These are phyloP conservation scores for Wickerhamomyces canadensis DNA, from an alignment of 805 yeast genomes.

Conservation along the genomic window DNA sequence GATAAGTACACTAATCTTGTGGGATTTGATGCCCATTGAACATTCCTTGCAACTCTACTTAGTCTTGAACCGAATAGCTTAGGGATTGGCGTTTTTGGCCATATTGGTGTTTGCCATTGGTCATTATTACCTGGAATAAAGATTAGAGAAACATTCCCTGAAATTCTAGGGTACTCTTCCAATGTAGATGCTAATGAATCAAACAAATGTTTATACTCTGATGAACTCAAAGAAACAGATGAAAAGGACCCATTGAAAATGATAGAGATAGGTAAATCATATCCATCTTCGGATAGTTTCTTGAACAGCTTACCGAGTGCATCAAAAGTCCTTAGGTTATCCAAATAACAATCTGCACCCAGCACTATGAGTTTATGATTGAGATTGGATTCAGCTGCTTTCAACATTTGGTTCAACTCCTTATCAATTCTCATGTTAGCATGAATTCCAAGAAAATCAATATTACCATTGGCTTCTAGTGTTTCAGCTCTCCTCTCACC, in stretches of 20 bases:
- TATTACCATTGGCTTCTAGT: conserved; percentile 66
- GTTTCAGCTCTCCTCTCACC: conserved; percentile 69
- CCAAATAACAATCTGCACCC: conserved; percentile 71
- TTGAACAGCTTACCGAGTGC: conserved; percentile 61
- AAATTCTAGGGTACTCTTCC: conserved; percentile 50
- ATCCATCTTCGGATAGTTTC: conserved; percentile 45
- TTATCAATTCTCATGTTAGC: conserved; percentile 55
- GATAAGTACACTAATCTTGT: conserved; percentile 69
- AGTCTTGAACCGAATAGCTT: conserved; percentile 63
- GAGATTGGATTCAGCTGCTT: conserved; percentile 50
- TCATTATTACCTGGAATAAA: conserved; percentile 89
- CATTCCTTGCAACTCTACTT: conserved; percentile 47
- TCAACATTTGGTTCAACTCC: conserved; percentile 48
- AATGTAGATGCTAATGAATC: conserved; percentile 68
- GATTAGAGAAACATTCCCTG: conserved; percentile 50
- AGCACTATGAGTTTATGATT: conserved; percentile 61
- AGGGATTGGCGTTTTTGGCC: conserved; percentile 78
- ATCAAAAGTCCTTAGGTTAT: conserved; percentile 50
- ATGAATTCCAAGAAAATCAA: conserved; percentile 60
- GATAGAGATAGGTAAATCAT: conserved; percentile 56
- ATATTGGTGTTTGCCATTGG: conserved; percentile 80
- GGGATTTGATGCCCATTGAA: conserved; percentile 73
- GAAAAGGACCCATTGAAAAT: conserved; percentile 79
- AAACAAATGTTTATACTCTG: conserved; percentile 59
- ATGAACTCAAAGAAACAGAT: conserved; percentile 56